Percentiles rank a stretch among this genome's conserved stretches.
Conservation (phyloP, 1,284 basidiomycete species). For the Cryptococcus depauperatus region DNA sequence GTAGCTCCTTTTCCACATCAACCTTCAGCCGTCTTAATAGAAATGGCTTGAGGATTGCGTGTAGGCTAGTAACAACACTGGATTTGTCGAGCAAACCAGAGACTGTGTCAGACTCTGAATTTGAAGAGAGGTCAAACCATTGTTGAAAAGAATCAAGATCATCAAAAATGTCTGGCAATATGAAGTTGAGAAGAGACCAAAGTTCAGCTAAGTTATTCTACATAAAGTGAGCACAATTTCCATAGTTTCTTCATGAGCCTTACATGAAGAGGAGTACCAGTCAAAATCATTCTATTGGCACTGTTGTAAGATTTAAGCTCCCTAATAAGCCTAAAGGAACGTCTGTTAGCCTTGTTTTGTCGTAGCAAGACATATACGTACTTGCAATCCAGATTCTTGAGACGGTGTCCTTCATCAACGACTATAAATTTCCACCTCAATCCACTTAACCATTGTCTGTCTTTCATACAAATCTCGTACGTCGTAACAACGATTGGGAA, state of each 20-base stretch:
- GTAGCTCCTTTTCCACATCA: constrained; percentile 76
- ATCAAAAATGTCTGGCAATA: constrained; percentile 83
- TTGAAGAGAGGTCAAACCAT: constrained; percentile 56
- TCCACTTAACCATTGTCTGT: constrained; percentile 58
- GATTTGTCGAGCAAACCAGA: constrained; percentile 51
- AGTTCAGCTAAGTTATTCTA: constrained; percentile 91
- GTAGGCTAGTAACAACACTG: constrained; percentile 67
- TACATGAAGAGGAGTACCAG: constrained; percentile 86
- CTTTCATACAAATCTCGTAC: constrained; percentile 87
- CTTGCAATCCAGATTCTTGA: constrained; percentile 87
- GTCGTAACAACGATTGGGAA: constrained; percentile 63
- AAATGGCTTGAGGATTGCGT: constrained; percentile 89
- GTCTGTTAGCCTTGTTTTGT: not conserved
- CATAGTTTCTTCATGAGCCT: constrained; percentile 30
- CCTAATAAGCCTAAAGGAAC: constrained; percentile 55
- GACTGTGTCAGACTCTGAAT: constrained; percentile 17
- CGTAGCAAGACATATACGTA: constrained; percentile 5
- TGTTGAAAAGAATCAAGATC: constrained; percentile 84
- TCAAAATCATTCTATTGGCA: constrained; percentile 83
- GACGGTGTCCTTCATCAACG: constrained; percentile 88
- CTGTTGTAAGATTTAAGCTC: constrained; percentile 83
- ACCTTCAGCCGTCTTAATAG: constrained; percentile 83
- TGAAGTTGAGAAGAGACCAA: constrained; percentile 92
- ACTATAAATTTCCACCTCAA: constrained; percentile 88
- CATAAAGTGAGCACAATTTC: constrained; percentile 2